Percentiles rank a stretch among this genome's conserved stretches.
phyloP scores from a whole-genome alignment of 2,329 filamentous ascomycete genomes.

The Diaporthe sp. region DNA sequence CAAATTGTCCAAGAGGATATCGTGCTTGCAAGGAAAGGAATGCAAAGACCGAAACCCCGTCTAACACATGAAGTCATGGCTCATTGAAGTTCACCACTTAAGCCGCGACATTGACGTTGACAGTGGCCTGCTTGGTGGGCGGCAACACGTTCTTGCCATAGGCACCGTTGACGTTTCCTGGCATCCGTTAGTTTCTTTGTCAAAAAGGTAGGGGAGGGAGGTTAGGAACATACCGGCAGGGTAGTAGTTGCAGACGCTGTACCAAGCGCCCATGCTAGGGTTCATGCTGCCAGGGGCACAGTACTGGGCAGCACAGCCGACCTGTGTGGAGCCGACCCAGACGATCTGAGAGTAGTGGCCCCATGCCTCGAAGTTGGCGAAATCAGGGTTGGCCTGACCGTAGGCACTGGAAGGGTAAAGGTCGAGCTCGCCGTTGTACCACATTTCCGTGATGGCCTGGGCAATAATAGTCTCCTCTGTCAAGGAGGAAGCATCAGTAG shows the following conservation, averaged over 20 bases:
- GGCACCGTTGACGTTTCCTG: conserved; percentile 67
- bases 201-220: neutral
- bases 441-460: conserved; percentile 81
- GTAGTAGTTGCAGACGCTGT: conserved; percentile 91
- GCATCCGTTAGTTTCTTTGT: conserved; percentile 42
- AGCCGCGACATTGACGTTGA: conserved; percentile 44
- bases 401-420: conserved; percentile 70
- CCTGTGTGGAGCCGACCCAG: conserved; percentile 72
- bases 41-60: neutral
- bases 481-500: conserved; percentile 59
- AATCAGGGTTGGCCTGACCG: conserved; percentile 70
- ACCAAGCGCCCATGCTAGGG: conserved; percentile 69
- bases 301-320: conserved; percentile 74
- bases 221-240: conserved; percentile 69
- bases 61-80: neutral
- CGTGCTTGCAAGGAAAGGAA: neutral
- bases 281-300: conserved; percentile 67
- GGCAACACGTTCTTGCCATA: conserved; percentile 65
- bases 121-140: conserved; percentile 54
- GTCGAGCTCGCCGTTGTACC: conserved; percentile 87
- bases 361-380: conserved; percentile 74
- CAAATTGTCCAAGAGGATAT: neutral
- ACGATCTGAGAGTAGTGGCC: conserved; percentile 85
- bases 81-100: conserved; percentile 5
- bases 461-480: conserved; percentile 70